Base-by-base conservation (phyloP, 352 stramenopile species). In the Phytophthora idaei region DNA sequence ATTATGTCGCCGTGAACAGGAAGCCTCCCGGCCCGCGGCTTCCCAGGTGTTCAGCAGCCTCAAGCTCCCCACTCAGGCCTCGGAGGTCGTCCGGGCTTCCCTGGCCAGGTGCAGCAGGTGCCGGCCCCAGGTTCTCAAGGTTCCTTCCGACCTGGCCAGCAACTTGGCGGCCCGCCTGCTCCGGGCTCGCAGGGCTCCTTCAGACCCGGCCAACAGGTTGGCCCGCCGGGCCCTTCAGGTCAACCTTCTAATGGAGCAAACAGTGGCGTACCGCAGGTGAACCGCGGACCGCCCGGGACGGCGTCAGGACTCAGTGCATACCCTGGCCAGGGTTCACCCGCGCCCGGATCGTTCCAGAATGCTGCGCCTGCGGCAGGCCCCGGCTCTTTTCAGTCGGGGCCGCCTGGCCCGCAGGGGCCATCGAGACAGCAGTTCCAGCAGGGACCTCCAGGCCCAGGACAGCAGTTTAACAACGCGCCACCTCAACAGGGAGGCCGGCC, bases 231-330 rank as follows among this genome's bases (percentile, higher is more conserved):
- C 37, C 10, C 57, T 55, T 61, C 60, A 49, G 70, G 65, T 17
- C 70, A 77, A 9, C 73, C 63, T n/a, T 83, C 74, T 6, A 77
- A 77, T 8, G 73, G 74, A n/a, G 72, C 71, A 34, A 74, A 55
- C 21, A 71, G 55, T 51, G 70, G 31, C 9, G 45, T 57, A 6
- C 76, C 76, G 10, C 78, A 80, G 34, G 62, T 82, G 58, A 87
- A 78, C 60, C 70, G 45, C 29, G 62, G 85, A 29, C 63, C 50
- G n/a, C 51, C 63, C 31, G 57, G 58, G 3, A 7, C 39, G 15
- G 32, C 53, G 10, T 2, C 46, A 34, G 67, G 68, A 64, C 62
- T 31, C 48, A 64, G 36, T 44, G 57, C 50, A 9, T 74, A 66
- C 34, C 60, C 59, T 27, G 44, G 61, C 14, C 71, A 76, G 61